Evolutionary conservation across 116 monocot species (phyloP).

Genomic region (Posidonia oceanica): DNA sequence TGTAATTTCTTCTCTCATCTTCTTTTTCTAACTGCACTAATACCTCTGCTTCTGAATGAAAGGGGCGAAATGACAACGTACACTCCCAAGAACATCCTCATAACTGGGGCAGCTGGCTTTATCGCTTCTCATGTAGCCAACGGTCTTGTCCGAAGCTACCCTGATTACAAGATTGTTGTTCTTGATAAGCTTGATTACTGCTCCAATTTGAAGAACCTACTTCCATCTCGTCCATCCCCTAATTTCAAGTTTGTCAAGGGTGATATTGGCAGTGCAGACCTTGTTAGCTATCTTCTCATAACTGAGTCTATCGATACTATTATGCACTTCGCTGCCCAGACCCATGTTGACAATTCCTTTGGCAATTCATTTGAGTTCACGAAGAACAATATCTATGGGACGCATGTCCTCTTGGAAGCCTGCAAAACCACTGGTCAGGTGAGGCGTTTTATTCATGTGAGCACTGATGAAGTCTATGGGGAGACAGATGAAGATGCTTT

Average conservation of each 20-base stretch:
- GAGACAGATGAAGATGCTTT: conserved; percentile 78
- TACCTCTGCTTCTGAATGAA: not conserved
- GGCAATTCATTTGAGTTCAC: conserved; percentile 86
- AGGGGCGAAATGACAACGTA: conserved; percentile 34
- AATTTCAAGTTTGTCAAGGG: conserved; percentile 79
- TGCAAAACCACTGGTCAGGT: conserved; percentile 65
- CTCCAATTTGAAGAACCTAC: conserved; percentile 61
- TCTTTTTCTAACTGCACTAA: not conserved
- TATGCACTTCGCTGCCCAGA: conserved; percentile 84
- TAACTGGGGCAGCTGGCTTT: conserved; percentile 83
- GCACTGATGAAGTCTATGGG: conserved; percentile 89
- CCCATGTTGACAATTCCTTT: conserved; percentile 86
- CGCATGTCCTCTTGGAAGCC: conserved; percentile 77
- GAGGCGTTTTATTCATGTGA: conserved; percentile 70
- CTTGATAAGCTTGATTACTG: conserved; percentile 88
- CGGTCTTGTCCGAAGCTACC: conserved; percentile 51
- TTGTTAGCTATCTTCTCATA: conserved; percentile 69
- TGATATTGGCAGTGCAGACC: conserved; percentile 69
- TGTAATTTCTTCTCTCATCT: not conserved
- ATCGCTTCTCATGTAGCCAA: conserved; percentile 82
- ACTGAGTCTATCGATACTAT: conserved; percentile 75
- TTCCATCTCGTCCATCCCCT: conserved; percentile 45
- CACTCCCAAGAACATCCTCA: conserved; percentile 70
- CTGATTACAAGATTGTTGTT: conserved; percentile 63
- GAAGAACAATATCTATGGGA: conserved; percentile 76